These are phyloP conservation scores for Geranomyces michiganensis DNA, from an alignment of 192 early-diverging fungal genomes.

Conservation along the genomic window DNA sequence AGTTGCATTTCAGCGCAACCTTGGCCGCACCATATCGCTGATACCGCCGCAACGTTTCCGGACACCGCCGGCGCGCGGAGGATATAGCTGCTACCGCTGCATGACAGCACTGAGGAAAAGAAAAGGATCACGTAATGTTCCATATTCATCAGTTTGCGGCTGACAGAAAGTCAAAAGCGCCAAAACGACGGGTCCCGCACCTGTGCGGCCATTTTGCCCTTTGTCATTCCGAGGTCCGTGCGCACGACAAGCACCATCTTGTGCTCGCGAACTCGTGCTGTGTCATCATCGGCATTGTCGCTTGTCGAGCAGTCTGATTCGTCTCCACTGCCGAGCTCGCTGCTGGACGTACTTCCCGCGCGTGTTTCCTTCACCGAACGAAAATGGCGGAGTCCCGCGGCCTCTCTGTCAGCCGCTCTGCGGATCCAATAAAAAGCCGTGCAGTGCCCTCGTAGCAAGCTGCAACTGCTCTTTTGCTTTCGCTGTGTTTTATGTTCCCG, in stretches of 20 bases:
- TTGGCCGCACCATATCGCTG: slow-evolving; percentile 82
- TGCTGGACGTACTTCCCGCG: too few relatives aligned
- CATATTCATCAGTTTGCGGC: too few relatives aligned
- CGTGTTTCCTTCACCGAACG: too few relatives aligned
- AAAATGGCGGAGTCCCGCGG: too few relatives aligned
- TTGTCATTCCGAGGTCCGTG: slow-evolving; percentile 89
- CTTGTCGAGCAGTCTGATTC: neutral
- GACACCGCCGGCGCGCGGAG: slow-evolving; percentile 39
- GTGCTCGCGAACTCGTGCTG: slow-evolving; percentile 11
- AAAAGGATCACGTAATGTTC: neutral
- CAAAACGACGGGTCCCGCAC: too few relatives aligned
- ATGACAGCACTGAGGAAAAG: slow-evolving; percentile 72
- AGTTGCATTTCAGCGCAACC: slow-evolving; percentile 76
- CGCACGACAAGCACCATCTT: slow-evolving; percentile 79
- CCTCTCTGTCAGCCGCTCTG: too few relatives aligned
- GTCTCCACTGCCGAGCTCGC: neutral
- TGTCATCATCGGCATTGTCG: neutral
- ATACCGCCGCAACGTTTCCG: slow-evolving; percentile 59
- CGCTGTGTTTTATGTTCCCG: neutral
- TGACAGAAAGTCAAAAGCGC: slow-evolving; percentile 9
- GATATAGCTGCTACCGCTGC: slow-evolving; percentile 72
- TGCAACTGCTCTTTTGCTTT: neutral
- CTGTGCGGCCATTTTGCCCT: slow-evolving; percentile 94
- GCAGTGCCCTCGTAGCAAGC: neutral
- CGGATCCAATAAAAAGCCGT: neutral